These are phyloP conservation scores for Anisogramma anomala DNA, from an alignment of 2,329 filamentous ascomycete genomes.

Conservation along the genomic window DNA sequence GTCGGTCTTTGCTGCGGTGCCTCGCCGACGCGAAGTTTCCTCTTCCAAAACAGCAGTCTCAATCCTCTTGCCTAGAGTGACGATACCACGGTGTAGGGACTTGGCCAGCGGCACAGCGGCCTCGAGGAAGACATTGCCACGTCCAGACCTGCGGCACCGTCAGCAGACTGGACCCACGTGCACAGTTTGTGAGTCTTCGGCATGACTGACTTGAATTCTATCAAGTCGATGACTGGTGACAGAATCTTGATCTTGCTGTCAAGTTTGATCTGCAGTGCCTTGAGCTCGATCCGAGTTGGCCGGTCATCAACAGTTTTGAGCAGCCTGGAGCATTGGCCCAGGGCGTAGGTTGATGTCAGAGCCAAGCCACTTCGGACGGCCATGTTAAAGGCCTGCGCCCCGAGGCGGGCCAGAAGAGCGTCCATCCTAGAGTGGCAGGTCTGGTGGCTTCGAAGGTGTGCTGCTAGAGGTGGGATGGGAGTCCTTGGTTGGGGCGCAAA, in stretches of 20 bases:
- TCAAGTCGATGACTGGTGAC: conserved; percentile 81
- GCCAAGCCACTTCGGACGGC: conserved; percentile 79
- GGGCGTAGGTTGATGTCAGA: conserved; percentile 74
- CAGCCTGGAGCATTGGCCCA: conserved; percentile 67
- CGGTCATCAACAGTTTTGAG: conserved; percentile 66
- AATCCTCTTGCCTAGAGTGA: conserved; percentile 63
- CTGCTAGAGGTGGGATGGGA: neutral
- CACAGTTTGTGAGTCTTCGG: neutral
- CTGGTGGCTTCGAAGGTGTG: neutral
- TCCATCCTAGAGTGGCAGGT: conserved; percentile 49
- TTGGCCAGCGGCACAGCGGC: conserved; percentile 76
- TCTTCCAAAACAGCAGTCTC: conserved; percentile 56
- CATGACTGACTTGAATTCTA: conserved; percentile 64
- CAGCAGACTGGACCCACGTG: conserved; percentile 3
- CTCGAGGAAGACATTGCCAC: conserved; percentile 55
- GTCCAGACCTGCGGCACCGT: conserved; percentile 32
- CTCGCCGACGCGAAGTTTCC: conserved; percentile 36
- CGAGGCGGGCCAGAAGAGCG: conserved; percentile 40
- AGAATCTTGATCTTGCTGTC: conserved; percentile 87
- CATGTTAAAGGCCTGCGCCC: conserved; percentile 75
- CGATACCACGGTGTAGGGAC: conserved; percentile 71
- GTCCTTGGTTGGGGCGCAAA: neutral
- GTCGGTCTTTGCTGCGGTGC: conserved; percentile 35
- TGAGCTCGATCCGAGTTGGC: conserved; percentile 56
- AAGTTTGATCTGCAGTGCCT: conserved; percentile 58